A percentile compares a stretch with the other conserved stretches of the same genome.
Evolutionary conservation across 352 stramenopile species (phyloP).

Genomic region (Phytophthora sojae): DNA sequence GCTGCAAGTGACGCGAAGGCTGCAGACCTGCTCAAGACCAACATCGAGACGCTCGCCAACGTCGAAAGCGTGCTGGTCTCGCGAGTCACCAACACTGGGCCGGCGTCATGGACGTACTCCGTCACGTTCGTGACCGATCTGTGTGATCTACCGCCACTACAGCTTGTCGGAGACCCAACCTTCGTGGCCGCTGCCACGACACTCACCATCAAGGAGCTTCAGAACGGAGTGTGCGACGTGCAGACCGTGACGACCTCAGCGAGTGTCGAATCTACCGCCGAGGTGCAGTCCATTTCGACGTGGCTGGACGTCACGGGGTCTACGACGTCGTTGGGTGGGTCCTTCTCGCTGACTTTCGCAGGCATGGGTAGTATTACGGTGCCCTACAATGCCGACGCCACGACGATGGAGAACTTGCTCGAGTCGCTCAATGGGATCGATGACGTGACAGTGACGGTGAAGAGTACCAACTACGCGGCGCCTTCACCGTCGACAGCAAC

Average conservation of each 20-base stretch:
- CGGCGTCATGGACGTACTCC: slow-evolving; percentile 65
- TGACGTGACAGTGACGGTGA: slow-evolving; percentile 66
- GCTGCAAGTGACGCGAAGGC: slow-evolving; percentile 57
- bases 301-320: slow-evolving; percentile 59
- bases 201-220: slow-evolving; percentile 51
- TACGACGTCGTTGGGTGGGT: slow-evolving; percentile 52
- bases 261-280: slow-evolving; percentile 89
- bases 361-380: slow-evolving; percentile 59
- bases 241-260: slow-evolving; percentile 93
- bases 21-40: slow-evolving; percentile 80
- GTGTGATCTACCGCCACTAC: slow-evolving; percentile 80
- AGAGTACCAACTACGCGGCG: slow-evolving; percentile 58
- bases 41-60: slow-evolving; percentile 84
- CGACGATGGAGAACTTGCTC: slow-evolving; percentile 66
- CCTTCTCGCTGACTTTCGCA: slow-evolving; percentile 72
- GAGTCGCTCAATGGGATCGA: slow-evolving; percentile 83
- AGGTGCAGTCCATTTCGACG: slow-evolving; percentile 91
- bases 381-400: slow-evolving; percentile 40
- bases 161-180: slow-evolving; percentile 52
- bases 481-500: neutral
- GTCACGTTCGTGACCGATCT: slow-evolving; percentile 91
- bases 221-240: slow-evolving; percentile 93
- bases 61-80: slow-evolving; percentile 87
- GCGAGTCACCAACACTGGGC: slow-evolving; percentile 41
- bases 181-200: slow-evolving; percentile 56